These are phyloP conservation scores for Stagonosporopsis rhizophila DNA, from an alignment of 2,329 filamentous ascomycete species.

Conservation along the genomic window DNA sequence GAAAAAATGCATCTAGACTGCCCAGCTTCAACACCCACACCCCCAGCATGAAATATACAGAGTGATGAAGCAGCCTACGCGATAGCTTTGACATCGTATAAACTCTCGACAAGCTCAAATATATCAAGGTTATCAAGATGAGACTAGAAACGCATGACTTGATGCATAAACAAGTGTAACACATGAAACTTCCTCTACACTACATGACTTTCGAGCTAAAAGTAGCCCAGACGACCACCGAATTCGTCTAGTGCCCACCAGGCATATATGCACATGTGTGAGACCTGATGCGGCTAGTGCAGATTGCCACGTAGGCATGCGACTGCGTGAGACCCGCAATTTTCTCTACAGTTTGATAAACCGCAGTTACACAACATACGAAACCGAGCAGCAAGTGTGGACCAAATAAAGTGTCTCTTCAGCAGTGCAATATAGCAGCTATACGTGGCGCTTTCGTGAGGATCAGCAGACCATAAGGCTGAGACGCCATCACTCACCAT, in stretches of 20 bases:
- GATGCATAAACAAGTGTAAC: too few species aligned
- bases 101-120: too few species aligned
- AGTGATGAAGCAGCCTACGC: too few species aligned
- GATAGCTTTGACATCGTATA: too few species aligned
- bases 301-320: conserved; percentile 8
- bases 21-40: too few species aligned
- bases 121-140: too few species aligned
- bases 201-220: too few species aligned
- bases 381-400: neutral
- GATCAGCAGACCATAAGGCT: neutral
- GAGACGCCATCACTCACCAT: neutral
- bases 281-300: conserved; percentile 8
- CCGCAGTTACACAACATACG: neutral
- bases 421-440: neutral
- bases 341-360: neutral
- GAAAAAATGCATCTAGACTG: too few species aligned
- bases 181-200: too few species aligned
- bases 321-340: neutral
- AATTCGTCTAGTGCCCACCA: neutral
- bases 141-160: too few species aligned
- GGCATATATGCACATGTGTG: neutral
- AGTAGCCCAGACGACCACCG: neutral
- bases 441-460: neutral
- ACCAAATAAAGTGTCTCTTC: neutral
- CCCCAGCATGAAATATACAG: too few species aligned